Percentiles rank a stretch among this genome's conserved stretches.
Conservation (phyloP, 176 grass and related monocot species). For the Chloris gayana region DNA sequence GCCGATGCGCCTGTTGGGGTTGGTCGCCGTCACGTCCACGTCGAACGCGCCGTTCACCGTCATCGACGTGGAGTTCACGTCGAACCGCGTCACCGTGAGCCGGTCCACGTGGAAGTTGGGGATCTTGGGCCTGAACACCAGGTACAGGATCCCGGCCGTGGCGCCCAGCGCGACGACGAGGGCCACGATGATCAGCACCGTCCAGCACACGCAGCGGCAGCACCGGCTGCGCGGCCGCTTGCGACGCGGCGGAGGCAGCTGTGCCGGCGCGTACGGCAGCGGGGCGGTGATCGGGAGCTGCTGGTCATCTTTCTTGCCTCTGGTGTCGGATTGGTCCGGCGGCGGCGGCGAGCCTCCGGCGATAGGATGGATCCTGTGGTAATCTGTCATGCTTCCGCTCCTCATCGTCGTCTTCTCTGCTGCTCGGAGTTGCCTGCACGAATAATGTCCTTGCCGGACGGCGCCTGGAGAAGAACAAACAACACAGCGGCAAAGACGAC, state of each 20-base stretch:
- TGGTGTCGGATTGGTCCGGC: slow-evolving; percentile 13
- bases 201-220: slow-evolving; percentile 82
- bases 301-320: not conserved
- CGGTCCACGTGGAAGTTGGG: slow-evolving; percentile 73
- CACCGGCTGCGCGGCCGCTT: slow-evolving; percentile 39
- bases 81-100: slow-evolving; percentile 57
- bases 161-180: slow-evolving; percentile 58
- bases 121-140: slow-evolving; percentile 83
- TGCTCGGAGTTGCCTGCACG: not conserved
- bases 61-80: slow-evolving; percentile 37
- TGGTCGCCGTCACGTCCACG: slow-evolving; percentile 58
- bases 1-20: slow-evolving; percentile 83
- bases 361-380: slow-evolving; percentile 71
- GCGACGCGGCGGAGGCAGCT: not conserved
- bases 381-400: slow-evolving; percentile 41
- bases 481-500: not conserved
- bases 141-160: slow-evolving; percentile 83
- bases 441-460: not conserved
- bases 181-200: slow-evolving; percentile 29
- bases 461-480: not conserved
- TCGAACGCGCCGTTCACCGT: slow-evolving; percentile 58
- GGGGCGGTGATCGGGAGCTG: slow-evolving; percentile 25
- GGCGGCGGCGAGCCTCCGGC: slow-evolving; percentile 34
- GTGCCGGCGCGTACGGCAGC: slow-evolving; percentile 12
- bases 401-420: not conserved